Percentiles rank a stretch among this genome's conserved stretches.
Conservation (phyloP, 495 filamentous ascomycete genomes). For the Haplographium delicatum region DNA sequence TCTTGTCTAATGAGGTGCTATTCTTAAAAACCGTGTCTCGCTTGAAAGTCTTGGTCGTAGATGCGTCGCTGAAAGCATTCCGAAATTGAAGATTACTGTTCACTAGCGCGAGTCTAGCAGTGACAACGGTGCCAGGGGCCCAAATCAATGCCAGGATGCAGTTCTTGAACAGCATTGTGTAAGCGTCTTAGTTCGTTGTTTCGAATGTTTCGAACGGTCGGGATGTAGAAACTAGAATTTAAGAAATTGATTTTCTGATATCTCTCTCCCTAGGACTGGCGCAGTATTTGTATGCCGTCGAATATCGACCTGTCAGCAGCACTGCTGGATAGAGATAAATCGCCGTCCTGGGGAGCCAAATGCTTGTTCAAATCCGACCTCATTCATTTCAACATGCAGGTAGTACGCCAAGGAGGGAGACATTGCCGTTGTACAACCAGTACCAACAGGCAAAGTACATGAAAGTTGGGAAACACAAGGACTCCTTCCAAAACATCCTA, state of each 20-base stretch:
- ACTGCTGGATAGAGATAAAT: too few species aligned
- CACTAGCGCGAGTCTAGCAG: background rate
- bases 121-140: background rate
- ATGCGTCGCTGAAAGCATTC: background rate
- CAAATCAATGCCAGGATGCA: background rate
- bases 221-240: background rate
- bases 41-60: background rate
- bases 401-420: too few species aligned
- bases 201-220: background rate
- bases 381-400: too few species aligned
- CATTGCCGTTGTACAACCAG: too few species aligned
- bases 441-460: too few species aligned
- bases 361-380: background rate
- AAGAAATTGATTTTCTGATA: background rate
- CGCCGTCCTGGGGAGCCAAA: background rate
- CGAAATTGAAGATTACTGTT: slow-evolving; percentile 1
- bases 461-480: background rate
- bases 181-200: background rate
- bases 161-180: background rate
- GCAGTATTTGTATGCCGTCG: background rate
- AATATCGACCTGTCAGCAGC: background rate
- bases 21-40: slow-evolving; percentile 31
- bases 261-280: background rate
- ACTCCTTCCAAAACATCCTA: background rate
- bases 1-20: slow-evolving; percentile 33